These are phyloP conservation scores for Alternaria longipes DNA, from an alignment of 2,329 filamentous ascomycete genomes.

Conservation along the genomic window DNA sequence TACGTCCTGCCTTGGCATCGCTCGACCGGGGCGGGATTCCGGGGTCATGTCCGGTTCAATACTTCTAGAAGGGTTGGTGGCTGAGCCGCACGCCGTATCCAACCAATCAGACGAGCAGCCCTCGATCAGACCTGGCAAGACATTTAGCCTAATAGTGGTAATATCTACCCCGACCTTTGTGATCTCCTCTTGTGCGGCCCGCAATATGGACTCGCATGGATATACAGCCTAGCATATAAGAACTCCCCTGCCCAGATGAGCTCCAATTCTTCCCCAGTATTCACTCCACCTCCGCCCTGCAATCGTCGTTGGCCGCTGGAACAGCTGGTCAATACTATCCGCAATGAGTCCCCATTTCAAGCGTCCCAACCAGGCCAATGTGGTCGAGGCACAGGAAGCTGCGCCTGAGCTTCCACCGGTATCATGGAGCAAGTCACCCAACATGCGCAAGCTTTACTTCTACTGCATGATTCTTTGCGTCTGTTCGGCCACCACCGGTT, in stretches of 20 bases:
- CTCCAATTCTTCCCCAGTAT: slow-evolving; percentile 26
- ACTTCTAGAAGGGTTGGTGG: slow-evolving; percentile 27
- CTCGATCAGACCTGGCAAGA: slow-evolving; percentile 19
- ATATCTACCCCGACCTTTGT: slow-evolving; percentile 22
- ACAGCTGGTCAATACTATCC: slow-evolving; percentile 17
- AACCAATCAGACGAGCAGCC: slow-evolving; percentile 18
- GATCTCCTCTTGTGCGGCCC: slow-evolving; percentile 27
- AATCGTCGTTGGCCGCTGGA: slow-evolving; percentile 14
- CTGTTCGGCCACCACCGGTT: slow-evolving; percentile 65
- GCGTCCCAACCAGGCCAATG: slow-evolving; percentile 19
- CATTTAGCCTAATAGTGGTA: slow-evolving; percentile 27
- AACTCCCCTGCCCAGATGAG: slow-evolving; percentile 10
- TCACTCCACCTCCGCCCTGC: slow-evolving; percentile 17
- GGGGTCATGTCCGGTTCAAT: slow-evolving; percentile 20
- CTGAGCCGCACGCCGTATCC: slow-evolving; percentile 15
- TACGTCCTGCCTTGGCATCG: not conserved
- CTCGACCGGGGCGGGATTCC: slow-evolving; percentile 12
- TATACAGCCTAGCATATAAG: slow-evolving; percentile 24
- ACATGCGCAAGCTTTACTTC: slow-evolving; percentile 62
- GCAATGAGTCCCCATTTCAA: slow-evolving; percentile 24
- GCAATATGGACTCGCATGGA: slow-evolving; percentile 17
- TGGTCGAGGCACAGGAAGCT: slow-evolving; percentile 28
- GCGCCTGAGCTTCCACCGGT: slow-evolving; percentile 1
- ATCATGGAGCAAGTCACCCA: not conserved
- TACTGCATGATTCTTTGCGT: slow-evolving; percentile 62